phyloP scores from a whole-genome alignment of 2,329 filamentous ascomycete species.

The Sporothrix pseudoabietina region DNA sequence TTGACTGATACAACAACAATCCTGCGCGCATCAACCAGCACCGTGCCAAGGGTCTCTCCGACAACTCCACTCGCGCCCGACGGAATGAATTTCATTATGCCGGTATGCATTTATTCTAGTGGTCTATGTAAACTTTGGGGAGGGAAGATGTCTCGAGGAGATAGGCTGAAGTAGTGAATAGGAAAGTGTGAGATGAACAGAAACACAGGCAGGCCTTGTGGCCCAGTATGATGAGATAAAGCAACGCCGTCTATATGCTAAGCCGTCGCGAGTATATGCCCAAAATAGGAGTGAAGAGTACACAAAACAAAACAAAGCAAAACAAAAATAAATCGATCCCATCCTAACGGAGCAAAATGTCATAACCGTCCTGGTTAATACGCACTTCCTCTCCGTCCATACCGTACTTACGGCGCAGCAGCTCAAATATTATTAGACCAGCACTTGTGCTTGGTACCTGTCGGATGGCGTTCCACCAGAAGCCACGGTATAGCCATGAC shows the following conservation, averaged over 20 bases:
- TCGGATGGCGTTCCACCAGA: slow-evolving; percentile 70
- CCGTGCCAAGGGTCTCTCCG: neutral
- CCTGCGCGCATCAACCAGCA: neutral
- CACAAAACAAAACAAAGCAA: no score
- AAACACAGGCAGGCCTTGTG: neutral
- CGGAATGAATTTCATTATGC: neutral
- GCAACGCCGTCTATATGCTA: slow-evolving; percentile 23
- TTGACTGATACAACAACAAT: neutral
- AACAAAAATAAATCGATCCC: neutral
- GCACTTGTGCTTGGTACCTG: slow-evolving; percentile 78
- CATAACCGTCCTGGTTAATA: slow-evolving; percentile 69
- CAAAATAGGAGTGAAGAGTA: neutral
- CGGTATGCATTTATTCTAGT: neutral
- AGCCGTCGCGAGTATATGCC: neutral
- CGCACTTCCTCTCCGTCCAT: slow-evolving; percentile 62
- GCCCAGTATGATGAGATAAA: neutral
- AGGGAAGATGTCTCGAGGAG: neutral
- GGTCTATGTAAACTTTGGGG: neutral
- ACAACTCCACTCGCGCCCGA: neutral
- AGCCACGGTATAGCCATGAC: slow-evolving; percentile 69
- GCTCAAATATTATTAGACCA: slow-evolving; percentile 76
- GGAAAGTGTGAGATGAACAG: neutral
- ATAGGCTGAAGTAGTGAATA: neutral
- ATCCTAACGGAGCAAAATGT: slow-evolving; percentile 59
- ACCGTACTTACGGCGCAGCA: slow-evolving; percentile 73